A percentile compares a stretch with the other conserved stretches of the same genome.
Conservation (phyloP, 2,329 filamentous ascomycete genomes). For the Pseudocercospora eumusae region DNA sequence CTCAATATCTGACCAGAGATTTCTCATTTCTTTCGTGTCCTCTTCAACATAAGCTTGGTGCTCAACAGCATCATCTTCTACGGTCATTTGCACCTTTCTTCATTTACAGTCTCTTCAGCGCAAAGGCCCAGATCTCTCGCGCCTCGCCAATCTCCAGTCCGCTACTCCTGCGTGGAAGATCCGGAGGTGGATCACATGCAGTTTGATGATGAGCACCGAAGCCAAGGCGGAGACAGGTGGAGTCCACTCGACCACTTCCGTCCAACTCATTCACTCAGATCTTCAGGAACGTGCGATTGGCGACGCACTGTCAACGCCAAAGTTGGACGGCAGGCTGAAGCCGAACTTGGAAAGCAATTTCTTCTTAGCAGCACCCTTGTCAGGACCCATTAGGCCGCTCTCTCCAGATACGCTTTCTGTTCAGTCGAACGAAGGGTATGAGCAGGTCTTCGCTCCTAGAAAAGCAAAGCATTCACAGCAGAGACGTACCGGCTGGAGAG, state of each 20-base stretch:
- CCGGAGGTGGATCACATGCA: slow-evolving; percentile 12
- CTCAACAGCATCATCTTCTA: not conserved
- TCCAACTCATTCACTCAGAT: not conserved
- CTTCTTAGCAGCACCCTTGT: slow-evolving; percentile 34
- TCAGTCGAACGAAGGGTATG: slow-evolving; percentile 39
- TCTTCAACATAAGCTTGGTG: not conserved
- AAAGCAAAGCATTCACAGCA: slow-evolving; percentile 11
- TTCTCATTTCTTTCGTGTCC: not conserved
- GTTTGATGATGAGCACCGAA: slow-evolving; percentile 27
- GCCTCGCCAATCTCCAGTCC: not conserved
- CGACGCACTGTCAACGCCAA: slow-evolving; percentile 9
- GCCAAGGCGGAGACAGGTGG: slow-evolving; percentile 22
- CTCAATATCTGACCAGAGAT: slow-evolving; percentile 2
- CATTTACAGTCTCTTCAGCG: not conserved
- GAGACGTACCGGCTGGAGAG: slow-evolving; percentile 24
- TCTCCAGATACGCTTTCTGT: slow-evolving; percentile 50
- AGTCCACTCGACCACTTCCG: slow-evolving; percentile 3
- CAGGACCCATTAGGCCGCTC: slow-evolving; percentile 40
- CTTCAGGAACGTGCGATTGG: not conserved
- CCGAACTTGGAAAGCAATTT: slow-evolving; percentile 19
- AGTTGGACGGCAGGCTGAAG: slow-evolving; percentile 12
- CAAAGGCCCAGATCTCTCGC: not conserved
- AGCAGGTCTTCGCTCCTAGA: slow-evolving; percentile 31
- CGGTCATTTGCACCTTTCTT: not conserved
- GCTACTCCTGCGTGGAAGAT: not conserved